phyloP scores from a whole-genome alignment of 768 basidiomycete species.

The Basidioascus undulatus region DNA sequence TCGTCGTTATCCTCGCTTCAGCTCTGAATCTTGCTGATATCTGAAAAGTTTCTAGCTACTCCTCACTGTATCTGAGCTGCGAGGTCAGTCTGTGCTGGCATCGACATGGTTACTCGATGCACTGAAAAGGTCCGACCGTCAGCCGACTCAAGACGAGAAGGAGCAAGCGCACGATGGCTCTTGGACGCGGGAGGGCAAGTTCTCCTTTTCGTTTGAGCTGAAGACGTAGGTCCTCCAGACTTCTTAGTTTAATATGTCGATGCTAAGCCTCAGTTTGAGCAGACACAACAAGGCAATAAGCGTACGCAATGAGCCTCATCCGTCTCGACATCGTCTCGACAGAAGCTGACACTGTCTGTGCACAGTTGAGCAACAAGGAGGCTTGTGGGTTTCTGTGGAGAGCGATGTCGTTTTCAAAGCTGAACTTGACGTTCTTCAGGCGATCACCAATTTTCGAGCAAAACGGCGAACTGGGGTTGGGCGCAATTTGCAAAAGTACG shows the following conservation, averaged over 20 bases:
- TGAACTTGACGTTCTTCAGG: not conserved
- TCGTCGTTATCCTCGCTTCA: constrained; percentile 39
- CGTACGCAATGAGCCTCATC: no score
- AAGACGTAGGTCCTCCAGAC: constrained; percentile 27
- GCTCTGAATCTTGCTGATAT: no score
- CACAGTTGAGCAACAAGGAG: constrained; percentile 42
- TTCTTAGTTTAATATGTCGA: not conserved
- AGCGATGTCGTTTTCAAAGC: constrained; percentile 26
- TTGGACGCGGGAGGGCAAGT: constrained; percentile 68
- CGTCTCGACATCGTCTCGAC: no score
- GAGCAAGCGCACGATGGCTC: constrained; percentile 41
- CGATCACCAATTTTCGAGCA: not conserved
- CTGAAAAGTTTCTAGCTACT: no score
- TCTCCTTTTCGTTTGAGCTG: constrained; percentile 63
- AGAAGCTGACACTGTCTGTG: no score
- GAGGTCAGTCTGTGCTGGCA: constrained; percentile 28
- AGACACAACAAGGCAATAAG: constrained; percentile 29
- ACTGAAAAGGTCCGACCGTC: not conserved
- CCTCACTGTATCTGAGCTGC: constrained; percentile 58
- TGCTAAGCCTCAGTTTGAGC: constrained; percentile 1
- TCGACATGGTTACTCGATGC: not conserved
- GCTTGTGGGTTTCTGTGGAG: constrained; percentile 63
- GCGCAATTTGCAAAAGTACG: no score
- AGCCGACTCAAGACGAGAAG: constrained; percentile 59
- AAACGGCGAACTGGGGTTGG: constrained; percentile 71